Conservation (phyloP, 169 alveolate species). For the Hammondia hammondi region DNA sequence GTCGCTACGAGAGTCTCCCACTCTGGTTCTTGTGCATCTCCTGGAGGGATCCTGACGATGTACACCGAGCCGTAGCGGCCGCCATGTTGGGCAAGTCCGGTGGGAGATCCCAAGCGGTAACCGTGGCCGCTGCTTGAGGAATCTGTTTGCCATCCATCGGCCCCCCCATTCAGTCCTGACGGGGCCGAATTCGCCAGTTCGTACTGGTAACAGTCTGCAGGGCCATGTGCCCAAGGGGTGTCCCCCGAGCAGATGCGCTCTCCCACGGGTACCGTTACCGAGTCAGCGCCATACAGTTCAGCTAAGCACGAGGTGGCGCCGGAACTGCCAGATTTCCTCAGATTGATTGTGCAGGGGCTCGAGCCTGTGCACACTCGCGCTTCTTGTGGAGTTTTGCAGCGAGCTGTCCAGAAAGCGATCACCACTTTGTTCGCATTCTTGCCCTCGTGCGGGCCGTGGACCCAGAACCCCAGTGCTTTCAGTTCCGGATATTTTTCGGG, state of each 20-base stretch:
- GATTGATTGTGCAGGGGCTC: not conserved
- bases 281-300: not conserved
- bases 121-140: not conserved
- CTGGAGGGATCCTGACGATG: not conserved
- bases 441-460: slow-evolving; percentile 44
- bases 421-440: slow-evolving; percentile 9
- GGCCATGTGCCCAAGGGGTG: not conserved
- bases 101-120: not conserved
- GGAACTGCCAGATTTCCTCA: not conserved
- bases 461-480: slow-evolving; percentile 45
- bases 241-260: slow-evolving; percentile 5
- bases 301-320: not conserved
- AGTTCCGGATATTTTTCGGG: slow-evolving; percentile 7
- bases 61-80: slow-evolving; percentile 24
- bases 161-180: not conserved
- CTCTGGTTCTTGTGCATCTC: not conserved
- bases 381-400: not conserved
- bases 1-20: not conserved
- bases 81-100: not conserved
- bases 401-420: slow-evolving; percentile 35
- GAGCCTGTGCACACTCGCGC: slow-evolving; percentile 4
- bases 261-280: not conserved
- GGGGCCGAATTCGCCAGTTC: not conserved
- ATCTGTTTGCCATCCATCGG: not conserved
- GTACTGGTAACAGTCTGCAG: not conserved